Percentiles rank a stretch among this genome's conserved stretches.
Conservation (phyloP, 371 early-diverging fungal genomes). For the Rhizomucor miehei region DNA sequence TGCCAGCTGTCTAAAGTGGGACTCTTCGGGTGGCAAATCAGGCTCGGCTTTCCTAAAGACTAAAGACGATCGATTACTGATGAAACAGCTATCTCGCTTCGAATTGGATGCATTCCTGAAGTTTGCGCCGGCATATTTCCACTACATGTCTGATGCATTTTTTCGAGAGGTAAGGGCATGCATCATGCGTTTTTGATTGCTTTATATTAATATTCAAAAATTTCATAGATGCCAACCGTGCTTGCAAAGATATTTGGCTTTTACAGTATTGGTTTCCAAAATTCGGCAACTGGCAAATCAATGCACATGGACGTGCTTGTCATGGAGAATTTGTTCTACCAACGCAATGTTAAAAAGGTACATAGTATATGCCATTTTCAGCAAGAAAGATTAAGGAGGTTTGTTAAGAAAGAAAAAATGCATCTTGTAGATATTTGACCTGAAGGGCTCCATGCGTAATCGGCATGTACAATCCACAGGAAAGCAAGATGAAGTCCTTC, state of each 20-base stretch:
- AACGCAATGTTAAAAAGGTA: slow-evolving; percentile 72
- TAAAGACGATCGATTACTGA: slow-evolving; percentile 87
- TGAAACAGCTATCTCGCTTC: slow-evolving; percentile 87
- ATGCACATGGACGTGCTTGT: slow-evolving; percentile 90
- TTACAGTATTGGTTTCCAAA: slow-evolving; percentile 87
- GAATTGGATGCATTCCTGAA: slow-evolving; percentile 90
- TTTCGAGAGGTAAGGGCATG: slow-evolving; percentile 64
- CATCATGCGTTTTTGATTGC: background rate
- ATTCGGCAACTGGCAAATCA: slow-evolving; percentile 75
- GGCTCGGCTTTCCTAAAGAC: slow-evolving; percentile 93
- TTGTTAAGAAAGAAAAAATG: background rate
- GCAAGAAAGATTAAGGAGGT: too few species aligned
- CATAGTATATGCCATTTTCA: background rate
- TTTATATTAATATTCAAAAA: background rate
- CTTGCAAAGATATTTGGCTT: slow-evolving; percentile 95
- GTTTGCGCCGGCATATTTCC: slow-evolving; percentile 95
- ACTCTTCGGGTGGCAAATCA: slow-evolving; percentile 90
- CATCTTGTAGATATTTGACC: slow-evolving; percentile 74
- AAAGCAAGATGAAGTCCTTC: slow-evolving; percentile 80
- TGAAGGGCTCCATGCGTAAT: slow-evolving; percentile 96
- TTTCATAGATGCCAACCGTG: slow-evolving; percentile 70
- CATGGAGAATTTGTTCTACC: slow-evolving; percentile 96
- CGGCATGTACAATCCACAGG: slow-evolving; percentile 92
- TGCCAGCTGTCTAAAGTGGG: slow-evolving; percentile 85
- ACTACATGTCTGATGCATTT: slow-evolving; percentile 86